Percentiles rank a stretch among this genome's conserved stretches.
Conservation (phyloP, 2,329 filamentous ascomycete species). For the Xylariaceae sp. region DNA sequence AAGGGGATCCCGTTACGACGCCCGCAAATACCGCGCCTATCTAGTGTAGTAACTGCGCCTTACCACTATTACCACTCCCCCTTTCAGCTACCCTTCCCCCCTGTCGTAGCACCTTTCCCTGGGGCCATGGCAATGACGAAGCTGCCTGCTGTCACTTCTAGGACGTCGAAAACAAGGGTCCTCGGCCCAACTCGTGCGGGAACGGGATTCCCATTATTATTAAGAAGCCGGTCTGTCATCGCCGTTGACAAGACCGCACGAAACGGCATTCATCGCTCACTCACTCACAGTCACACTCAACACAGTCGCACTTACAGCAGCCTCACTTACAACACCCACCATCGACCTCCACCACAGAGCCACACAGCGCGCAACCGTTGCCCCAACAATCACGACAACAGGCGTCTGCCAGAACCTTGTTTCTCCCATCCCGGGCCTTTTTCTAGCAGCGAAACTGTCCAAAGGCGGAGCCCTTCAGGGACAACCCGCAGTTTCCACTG, state of each 20-base stretch:
- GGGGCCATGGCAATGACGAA: constrained; percentile 18
- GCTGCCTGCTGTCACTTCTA: constrained; percentile 19
- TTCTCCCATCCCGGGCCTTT: constrained; percentile 29
- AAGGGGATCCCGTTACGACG: no score
- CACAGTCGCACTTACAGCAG: background rate
- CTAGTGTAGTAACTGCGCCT: background rate
- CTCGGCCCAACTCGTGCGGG: constrained; percentile 23
- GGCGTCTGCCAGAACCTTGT: constrained; percentile 28
- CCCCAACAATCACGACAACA: background rate
- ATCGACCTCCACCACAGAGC: constrained; percentile 5
- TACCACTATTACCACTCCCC: background rate
- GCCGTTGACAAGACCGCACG: constrained; percentile 21
- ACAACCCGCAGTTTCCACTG: constrained; percentile 9
- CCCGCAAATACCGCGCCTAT: no score
- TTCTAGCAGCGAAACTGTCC: constrained; percentile 29
- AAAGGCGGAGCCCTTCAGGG: constrained; percentile 26
- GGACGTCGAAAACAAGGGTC: constrained; percentile 17
- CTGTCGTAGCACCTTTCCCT: constrained; percentile 10
- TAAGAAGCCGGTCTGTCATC: constrained; percentile 26
- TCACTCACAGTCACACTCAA: constrained; percentile 1
- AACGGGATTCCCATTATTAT: constrained; percentile 23
- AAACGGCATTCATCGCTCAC: constrained; percentile 19
- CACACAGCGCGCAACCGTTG: constrained; percentile 5
- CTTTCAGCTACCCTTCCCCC: constrained; percentile 17
- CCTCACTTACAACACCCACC: constrained; percentile 16